Base-by-base conservation (phyloP, 768 basidiomycete genomes). In the Collybia mongolica region DNA sequence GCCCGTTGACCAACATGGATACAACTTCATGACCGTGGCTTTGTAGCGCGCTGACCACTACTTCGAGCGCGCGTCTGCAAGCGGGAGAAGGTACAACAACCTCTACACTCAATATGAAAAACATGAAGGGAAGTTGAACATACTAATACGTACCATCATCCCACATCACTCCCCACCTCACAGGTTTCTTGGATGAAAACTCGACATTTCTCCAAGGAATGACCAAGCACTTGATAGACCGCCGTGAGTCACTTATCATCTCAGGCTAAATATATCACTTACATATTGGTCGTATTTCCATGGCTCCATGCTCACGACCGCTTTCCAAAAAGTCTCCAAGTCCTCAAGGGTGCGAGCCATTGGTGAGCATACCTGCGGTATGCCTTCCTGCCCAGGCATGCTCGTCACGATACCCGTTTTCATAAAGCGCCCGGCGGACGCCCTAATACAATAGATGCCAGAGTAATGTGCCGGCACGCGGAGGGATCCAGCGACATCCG, bases 401-500 rank as follows among this genome's bases (percentile, higher is more conserved):
- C 71, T 68, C 39, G 75, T 69, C 26, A 54, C 58, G 45, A 67
- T 75, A 7, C 80, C 82, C 9, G 63, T 71, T 59, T 65, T 78
- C 20, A 69, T 65, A 55, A 81, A 79, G 29, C 84, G 67, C 29
- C 75, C 69, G 46, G 68, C 65, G 14, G 79, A 79, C 1, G 77
- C 66, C 59, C 78, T 81, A 62, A 85, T 73, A 7, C 77, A 69
- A 63, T 83, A 86, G 1, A 83, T 65, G 0, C 85, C 87, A 39
- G 82, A 82, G 56, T 79, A 84, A 49, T 85, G 79, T 1, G 86
- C 77, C 2, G 87, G 87, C 6, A 76, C 76, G 17, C 86, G 76
- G 36, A 90, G 77, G 24, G 80, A 82, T 2, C 86, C 88, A 8
- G 81, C 86, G 19, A 88, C 82, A 51, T 88, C 86, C 6, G 84